Conservation (phyloP, 495 filamentous ascomycete genomes). For the Thermochaetoides thermophila region DNA sequence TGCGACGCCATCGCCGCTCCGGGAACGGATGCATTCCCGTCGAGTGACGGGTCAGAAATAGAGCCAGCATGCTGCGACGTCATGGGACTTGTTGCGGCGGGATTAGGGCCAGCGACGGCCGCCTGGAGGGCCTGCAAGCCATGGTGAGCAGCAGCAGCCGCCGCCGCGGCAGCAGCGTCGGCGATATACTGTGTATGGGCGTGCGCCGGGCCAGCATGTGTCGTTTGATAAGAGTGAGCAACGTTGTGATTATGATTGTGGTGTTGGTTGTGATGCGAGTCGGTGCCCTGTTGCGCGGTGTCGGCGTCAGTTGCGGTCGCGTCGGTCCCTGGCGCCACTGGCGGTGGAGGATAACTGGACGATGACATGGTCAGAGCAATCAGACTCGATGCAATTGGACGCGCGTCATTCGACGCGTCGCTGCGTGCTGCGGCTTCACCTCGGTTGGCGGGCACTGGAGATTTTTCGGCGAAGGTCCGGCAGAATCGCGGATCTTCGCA, state of each 20-base stretch:
- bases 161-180: conserved; percentile 12
- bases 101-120: conserved; percentile 18
- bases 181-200: conserved; percentile 6
- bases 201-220: no score
- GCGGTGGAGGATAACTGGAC: conserved; percentile 12
- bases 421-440: conserved; percentile 5
- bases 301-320: not conserved
- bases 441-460: conserved; percentile 4
- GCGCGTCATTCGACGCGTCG: conserved; percentile 2
- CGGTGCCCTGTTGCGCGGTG: not conserved
- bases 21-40: conserved; percentile 13
- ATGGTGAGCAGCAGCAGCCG: conserved; percentile 25
- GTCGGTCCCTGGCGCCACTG: conserved; percentile 4
- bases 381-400: conserved; percentile 4
- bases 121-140: conserved; percentile 31
- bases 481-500: conserved; percentile 16
- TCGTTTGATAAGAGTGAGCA: no score
- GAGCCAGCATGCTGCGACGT: conserved; percentile 12
- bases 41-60: no score
- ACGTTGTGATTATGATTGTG: no score
- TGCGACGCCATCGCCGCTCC: conserved; percentile 5
- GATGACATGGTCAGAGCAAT: no score
- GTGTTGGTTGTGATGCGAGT: conserved; percentile 1
- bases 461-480: conserved; percentile 16
- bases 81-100: conserved; percentile 7